These are phyloP conservation scores for Geotrichum histeridarum DNA, from an alignment of 1,139 yeast species.

Conservation along the genomic window DNA sequence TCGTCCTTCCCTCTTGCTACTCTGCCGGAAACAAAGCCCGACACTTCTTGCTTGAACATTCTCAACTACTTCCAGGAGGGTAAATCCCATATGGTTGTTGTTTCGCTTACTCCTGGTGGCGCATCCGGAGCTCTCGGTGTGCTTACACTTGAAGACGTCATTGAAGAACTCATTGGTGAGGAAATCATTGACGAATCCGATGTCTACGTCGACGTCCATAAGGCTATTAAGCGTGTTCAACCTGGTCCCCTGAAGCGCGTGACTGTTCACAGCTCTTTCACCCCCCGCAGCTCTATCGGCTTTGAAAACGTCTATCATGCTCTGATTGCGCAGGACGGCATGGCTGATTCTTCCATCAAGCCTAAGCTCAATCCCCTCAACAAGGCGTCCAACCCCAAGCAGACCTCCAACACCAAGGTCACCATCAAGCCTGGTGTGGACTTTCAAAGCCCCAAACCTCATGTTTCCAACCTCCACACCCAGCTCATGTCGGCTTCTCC, in stretches of 20 bases:
- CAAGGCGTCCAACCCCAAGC: slow-evolving; percentile 76
- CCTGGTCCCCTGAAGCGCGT: slow-evolving; percentile 83
- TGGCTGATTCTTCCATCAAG: slow-evolving; percentile 9
- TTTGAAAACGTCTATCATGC: slow-evolving; percentile 26
- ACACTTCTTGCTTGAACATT: slow-evolving; percentile 88
- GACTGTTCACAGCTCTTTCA: slow-evolving; percentile 11
- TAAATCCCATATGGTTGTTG: slow-evolving; percentile 94
- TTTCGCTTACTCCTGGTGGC: slow-evolving; percentile 81
- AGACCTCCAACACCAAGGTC: slow-evolving; percentile 55
- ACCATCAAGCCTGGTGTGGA: slow-evolving; percentile 36
- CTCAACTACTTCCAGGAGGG: slow-evolving; percentile 97
- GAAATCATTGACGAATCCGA: slow-evolving; percentile 98
- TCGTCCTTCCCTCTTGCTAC: slow-evolving; percentile 94
- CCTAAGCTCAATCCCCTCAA: slow-evolving; percentile 45
- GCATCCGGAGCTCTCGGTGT: slow-evolving; percentile 87
- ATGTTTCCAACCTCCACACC: neutral
- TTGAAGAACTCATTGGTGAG: slow-evolving; percentile 95
- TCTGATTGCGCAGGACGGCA: slow-evolving; percentile 17
- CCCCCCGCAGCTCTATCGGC: slow-evolving; percentile 27
- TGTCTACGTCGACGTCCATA: slow-evolving; percentile 85
- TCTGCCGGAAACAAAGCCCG: slow-evolving; percentile 86
- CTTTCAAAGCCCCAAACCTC: neutral
- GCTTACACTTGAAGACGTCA: slow-evolving; percentile 89
- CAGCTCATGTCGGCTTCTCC: slow-evolving; percentile 11
- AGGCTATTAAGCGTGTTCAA: slow-evolving; percentile 64